Conservation (phyloP, 2,329 filamentous ascomycete genomes). For the Neocucurbitaria cava region DNA sequence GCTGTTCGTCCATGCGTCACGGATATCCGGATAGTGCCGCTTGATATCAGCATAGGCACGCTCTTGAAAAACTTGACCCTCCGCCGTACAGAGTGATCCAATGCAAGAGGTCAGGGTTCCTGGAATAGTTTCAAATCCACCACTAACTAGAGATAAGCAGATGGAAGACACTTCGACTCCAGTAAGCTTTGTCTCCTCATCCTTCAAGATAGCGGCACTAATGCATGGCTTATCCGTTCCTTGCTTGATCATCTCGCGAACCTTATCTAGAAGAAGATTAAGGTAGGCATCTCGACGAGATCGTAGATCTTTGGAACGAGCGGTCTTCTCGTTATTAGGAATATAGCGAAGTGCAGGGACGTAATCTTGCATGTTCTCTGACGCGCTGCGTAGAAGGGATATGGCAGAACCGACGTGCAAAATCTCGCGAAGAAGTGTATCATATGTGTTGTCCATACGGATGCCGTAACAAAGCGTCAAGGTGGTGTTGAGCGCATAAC, state of each 20-base stretch:
- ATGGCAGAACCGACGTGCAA: constrained; percentile 62
- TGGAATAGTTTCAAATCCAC: constrained; percentile 63
- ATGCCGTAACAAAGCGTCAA: constrained; percentile 64
- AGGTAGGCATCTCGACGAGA: constrained; percentile 59
- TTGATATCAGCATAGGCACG: constrained; percentile 61
- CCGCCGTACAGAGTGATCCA: constrained; percentile 56
- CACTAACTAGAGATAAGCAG: constrained; percentile 60
- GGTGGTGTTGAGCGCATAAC: constrained; percentile 62
- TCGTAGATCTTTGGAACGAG: constrained; percentile 55
- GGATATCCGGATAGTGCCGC: constrained; percentile 54
- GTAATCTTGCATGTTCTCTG: constrained; percentile 63
- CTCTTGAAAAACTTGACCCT: constrained; percentile 61
- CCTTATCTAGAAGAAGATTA: constrained; percentile 57
- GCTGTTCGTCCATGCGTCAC: constrained; percentile 54
- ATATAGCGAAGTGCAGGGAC: constrained; percentile 58
- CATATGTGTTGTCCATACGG: constrained; percentile 62
- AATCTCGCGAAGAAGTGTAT: constrained; percentile 60
- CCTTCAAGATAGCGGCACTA: constrained; percentile 61
- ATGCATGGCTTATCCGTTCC: constrained; percentile 64
- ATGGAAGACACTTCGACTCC: constrained; percentile 63
- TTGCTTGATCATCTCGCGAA: constrained; percentile 59
- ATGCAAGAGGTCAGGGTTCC: constrained; percentile 60
- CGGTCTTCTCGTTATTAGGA: constrained; percentile 61
- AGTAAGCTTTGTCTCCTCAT: constrained; percentile 60
- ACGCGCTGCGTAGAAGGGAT: constrained; percentile 57